A percentile compares a stretch with the other conserved stretches of the same genome.
Evolutionary conservation across 192 early-diverging fungal species (phyloP).

Genomic region (Coemansia sp.): DNA sequence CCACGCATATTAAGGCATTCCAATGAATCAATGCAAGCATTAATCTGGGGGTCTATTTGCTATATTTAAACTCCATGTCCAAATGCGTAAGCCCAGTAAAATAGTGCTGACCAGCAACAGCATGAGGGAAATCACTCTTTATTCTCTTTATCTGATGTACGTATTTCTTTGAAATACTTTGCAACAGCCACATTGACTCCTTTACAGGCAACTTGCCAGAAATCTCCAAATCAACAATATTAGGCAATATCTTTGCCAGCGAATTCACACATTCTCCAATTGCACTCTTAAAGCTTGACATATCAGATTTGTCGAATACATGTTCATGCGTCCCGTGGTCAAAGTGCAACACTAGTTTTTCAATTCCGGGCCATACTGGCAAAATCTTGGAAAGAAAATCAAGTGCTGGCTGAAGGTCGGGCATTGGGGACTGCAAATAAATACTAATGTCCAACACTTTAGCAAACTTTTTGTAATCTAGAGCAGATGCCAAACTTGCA

Average conservation of each 20-base stretch:
- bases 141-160: neutral
- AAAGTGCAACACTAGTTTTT: neutral
- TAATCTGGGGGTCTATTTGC: neutral
- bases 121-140: neutral
- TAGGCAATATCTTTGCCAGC: neutral
- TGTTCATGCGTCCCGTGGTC: neutral
- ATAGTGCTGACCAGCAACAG: constrained; percentile 1
- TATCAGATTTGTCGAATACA: no score
- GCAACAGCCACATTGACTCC: neutral
- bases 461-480: neutral
- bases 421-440: neutral
- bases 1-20: neutral
- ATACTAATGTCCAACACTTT: neutral
- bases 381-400: neutral
- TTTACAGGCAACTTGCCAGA: neutral
- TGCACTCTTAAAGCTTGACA: no score
- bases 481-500: neutral
- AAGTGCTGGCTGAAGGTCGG: neutral
- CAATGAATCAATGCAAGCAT: neutral
- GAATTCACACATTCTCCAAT: neutral
- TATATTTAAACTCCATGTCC: neutral
- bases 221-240: neutral
- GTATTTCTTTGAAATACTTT: neutral
- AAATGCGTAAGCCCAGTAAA: neutral
- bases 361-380: neutral